phyloP scores from a whole-genome alignment of 129 eudicot genomes.

The Chrysanthemum lavandulifolium region DNA sequence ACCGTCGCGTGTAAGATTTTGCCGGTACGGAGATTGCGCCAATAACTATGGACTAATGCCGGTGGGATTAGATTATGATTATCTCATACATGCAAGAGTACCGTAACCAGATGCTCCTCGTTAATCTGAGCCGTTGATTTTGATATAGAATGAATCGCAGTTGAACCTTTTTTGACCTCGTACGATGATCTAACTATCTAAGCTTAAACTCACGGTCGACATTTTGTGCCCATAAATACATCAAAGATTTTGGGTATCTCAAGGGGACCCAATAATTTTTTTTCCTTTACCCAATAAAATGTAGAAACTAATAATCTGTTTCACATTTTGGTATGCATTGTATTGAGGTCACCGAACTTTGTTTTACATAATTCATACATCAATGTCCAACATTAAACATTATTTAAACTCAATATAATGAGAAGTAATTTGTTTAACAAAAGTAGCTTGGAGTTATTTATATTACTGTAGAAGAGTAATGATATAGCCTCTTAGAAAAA shows the following conservation, averaged over 20 bases:
- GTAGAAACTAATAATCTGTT: too few relatives aligned
- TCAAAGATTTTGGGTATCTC: background rate
- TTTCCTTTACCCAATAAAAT: too few relatives aligned
- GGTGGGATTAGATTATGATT: background rate
- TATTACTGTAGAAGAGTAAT: too few relatives aligned
- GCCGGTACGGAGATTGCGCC: conserved; percentile 7
- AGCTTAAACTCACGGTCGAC: background rate
- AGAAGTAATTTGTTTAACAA: too few relatives aligned
- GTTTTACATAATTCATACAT: too few relatives aligned
- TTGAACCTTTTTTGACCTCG: background rate
- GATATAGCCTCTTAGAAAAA: too few relatives aligned
- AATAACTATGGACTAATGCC: background rate
- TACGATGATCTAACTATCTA: background rate
- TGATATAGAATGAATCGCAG: background rate
- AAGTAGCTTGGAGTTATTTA: too few relatives aligned
- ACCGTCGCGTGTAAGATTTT: background rate
- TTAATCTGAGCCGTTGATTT: background rate
- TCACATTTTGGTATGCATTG: too few relatives aligned
- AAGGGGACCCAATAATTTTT: background rate
- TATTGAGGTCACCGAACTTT: too few relatives aligned
- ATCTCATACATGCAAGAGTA: background rate
- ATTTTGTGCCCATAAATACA: background rate
- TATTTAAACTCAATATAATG: too few relatives aligned
- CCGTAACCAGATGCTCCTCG: background rate
- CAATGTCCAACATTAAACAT: too few relatives aligned